Conservation (phyloP, 2,329 filamentous ascomycete genomes). For the Fusarium domesticum region DNA sequence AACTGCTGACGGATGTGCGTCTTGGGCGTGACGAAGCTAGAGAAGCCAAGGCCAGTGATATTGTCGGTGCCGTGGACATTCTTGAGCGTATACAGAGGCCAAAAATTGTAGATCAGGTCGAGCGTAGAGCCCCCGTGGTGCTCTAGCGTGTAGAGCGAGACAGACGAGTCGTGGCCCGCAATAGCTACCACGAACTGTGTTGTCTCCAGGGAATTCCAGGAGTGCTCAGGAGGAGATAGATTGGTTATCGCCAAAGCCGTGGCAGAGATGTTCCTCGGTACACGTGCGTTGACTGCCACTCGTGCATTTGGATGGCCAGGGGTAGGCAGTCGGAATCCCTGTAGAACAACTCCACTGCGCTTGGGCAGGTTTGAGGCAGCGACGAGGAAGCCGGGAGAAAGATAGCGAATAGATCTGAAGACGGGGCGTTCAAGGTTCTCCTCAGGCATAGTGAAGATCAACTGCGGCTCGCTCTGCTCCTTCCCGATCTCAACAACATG, state of each 20-base stretch:
- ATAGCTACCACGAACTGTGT: slow-evolving; percentile 79
- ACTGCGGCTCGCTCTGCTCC: slow-evolving; percentile 45
- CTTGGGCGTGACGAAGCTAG: slow-evolving; percentile 54
- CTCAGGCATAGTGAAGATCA: slow-evolving; percentile 56
- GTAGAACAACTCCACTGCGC: slow-evolving; percentile 54
- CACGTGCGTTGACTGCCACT: slow-evolving; percentile 50
- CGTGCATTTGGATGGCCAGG: slow-evolving; percentile 41
- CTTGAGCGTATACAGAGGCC: slow-evolving; percentile 52
- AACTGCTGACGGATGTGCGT: slow-evolving; percentile 36
- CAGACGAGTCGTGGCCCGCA: slow-evolving; percentile 74
- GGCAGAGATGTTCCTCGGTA: slow-evolving; percentile 68
- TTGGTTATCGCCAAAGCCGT: slow-evolving; percentile 75
- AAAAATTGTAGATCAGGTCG: slow-evolving; percentile 51
- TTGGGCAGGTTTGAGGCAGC: slow-evolving; percentile 58
- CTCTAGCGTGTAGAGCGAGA: slow-evolving; percentile 75
- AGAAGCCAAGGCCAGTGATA: slow-evolving; percentile 60
- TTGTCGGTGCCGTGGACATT: slow-evolving; percentile 52
- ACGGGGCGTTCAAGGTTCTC: slow-evolving; percentile 46
- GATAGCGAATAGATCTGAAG: slow-evolving; percentile 58
- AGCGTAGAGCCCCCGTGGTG: slow-evolving; percentile 51
- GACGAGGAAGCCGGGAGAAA: slow-evolving; percentile 56
- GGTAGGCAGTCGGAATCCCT: slow-evolving; percentile 53
- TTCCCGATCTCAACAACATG: slow-evolving; percentile 61
- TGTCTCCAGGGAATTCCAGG: slow-evolving; percentile 53
- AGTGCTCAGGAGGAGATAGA: slow-evolving; percentile 55